Evolutionary conservation across 1,284 basidiomycete species (phyloP).

Genomic region (Coriolopsis trogii): DNA sequence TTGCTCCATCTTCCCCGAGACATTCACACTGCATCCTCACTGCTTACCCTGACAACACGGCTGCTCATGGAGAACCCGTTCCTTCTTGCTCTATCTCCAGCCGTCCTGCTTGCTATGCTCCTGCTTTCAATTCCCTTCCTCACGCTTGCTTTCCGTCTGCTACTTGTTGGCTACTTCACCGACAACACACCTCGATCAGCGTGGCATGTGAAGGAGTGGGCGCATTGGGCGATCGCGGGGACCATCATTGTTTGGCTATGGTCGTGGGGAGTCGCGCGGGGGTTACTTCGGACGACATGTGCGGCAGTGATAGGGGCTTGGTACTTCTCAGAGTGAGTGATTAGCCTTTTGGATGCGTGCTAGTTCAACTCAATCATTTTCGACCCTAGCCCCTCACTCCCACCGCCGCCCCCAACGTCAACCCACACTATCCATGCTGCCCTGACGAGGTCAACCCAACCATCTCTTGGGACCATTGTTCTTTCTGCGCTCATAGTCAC

Average conservation of each 20-base stretch:
- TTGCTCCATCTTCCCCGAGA: slow-evolving; percentile 69
- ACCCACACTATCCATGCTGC: slow-evolving; percentile 80
- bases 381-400: slow-evolving; percentile 46
- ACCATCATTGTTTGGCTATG: slow-evolving; percentile 82
- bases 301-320: slow-evolving; percentile 89
- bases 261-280: slow-evolving; percentile 89
- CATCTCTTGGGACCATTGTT: slow-evolving; percentile 80
- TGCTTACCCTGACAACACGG: slow-evolving; percentile 80
- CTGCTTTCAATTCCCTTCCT: slow-evolving; percentile 84
- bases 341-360: background rate
- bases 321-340: slow-evolving; percentile 84
- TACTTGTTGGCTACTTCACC: slow-evolving; percentile 71
- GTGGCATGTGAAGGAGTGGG: slow-evolving; percentile 81
- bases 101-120: slow-evolving; percentile 74
- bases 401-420: slow-evolving; percentile 54
- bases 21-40: slow-evolving; percentile 72
- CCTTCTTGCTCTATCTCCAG: slow-evolving; percentile 79
- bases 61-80: slow-evolving; percentile 82
- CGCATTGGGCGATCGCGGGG: slow-evolving; percentile 79
- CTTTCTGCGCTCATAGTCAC: slow-evolving; percentile 81
- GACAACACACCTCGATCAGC: slow-evolving; percentile 45
- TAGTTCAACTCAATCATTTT: background rate
- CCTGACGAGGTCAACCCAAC: slow-evolving; percentile 76
- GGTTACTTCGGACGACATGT: slow-evolving; percentile 77
- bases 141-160: slow-evolving; percentile 80